A percentile compares a stretch with the other conserved stretches of the same genome.
These are phyloP conservation scores for Zygnema circumcarinatum DNA, from an alignment of 139 green algal species.

Conservation along the genomic window DNA sequence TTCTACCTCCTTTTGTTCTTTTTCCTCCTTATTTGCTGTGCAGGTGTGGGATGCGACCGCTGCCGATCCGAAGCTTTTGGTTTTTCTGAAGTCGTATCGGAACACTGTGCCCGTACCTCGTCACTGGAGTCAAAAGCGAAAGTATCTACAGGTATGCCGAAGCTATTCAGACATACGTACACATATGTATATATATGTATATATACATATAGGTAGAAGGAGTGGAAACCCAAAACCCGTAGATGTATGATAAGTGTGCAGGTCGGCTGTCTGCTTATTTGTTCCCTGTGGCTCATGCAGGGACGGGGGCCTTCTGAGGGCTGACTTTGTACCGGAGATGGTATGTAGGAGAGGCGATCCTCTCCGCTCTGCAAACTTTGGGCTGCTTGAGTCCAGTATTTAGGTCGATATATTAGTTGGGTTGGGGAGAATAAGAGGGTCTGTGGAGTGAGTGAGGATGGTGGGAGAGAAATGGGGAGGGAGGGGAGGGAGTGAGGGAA, in stretches of 20 bases:
- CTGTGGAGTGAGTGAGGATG: too few species aligned
- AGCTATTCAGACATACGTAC: background rate
- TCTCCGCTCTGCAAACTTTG: background rate
- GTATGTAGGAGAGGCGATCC: background rate
- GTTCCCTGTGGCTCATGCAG: slow-evolving; percentile 18
- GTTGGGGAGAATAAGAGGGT: too few species aligned
- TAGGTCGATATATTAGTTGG: too few species aligned
- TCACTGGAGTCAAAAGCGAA: slow-evolving; percentile 97
- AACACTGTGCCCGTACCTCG: slow-evolving; percentile 93
- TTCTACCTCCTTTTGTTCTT: too few species aligned
- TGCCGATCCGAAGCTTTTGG: slow-evolving; percentile 87
- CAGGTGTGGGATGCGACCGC: slow-evolving; percentile 93
- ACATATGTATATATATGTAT: slow-evolving; percentile 27
- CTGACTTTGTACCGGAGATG: background rate
- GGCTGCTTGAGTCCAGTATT: too few species aligned
- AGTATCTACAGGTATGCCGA: slow-evolving; percentile 74
- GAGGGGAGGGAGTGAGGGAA: too few species aligned
- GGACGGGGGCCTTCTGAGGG: background rate
- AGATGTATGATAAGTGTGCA: background rate
- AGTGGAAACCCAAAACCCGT: background rate
- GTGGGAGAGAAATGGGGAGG: too few species aligned
- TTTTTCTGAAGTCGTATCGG: slow-evolving; percentile 92
- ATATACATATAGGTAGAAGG: too few species aligned
- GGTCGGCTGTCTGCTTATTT: background rate
- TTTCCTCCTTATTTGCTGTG: too few species aligned